Conservation (phyloP, 1,139 yeast species). For the Zygoascus meyerae region DNA sequence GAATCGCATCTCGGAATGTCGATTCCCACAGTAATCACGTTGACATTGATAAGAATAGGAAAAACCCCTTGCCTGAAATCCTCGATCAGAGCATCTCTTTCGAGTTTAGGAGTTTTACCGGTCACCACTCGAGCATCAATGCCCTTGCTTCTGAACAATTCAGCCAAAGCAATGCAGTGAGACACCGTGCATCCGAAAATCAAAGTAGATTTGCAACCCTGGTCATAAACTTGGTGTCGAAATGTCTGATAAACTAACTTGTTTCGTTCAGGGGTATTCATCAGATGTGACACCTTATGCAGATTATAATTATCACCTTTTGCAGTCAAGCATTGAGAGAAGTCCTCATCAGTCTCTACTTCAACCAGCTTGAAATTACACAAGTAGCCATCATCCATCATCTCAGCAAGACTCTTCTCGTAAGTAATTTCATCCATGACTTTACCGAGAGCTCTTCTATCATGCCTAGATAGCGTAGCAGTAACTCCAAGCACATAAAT, state of each 20-base stretch:
- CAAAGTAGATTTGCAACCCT: conserved; percentile 53
- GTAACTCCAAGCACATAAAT: conserved; percentile 75
- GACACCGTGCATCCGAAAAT: conserved; percentile 71
- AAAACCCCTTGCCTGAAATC: conserved; percentile 59
- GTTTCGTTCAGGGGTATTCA: conserved; percentile 52
- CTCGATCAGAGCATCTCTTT: conserved; percentile 48
- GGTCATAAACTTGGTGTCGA: conserved; percentile 36
- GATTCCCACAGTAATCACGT: conserved; percentile 91
- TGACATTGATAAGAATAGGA: conserved; percentile 79
- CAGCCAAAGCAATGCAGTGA: conserved; percentile 57
- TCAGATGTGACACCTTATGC: conserved; percentile 28
- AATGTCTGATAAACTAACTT: conserved; percentile 57
- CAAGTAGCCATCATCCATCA: conserved; percentile 66
- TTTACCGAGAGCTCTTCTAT: conserved; percentile 51
- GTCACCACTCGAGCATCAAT: conserved; percentile 71
- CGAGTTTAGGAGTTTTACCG: conserved; percentile 52
- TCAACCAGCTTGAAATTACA: conserved; percentile 64
- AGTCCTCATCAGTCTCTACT: conserved; percentile 41
- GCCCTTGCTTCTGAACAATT: conserved; percentile 51
- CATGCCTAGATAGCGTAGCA: conserved; percentile 71
- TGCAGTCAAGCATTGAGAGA: conserved; percentile 30
- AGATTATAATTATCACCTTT: conserved; percentile 49
- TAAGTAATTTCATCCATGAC: conserved; percentile 73
- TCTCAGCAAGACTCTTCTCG: conserved; percentile 57
- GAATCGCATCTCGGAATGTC: conserved; percentile 90